These are phyloP conservation scores for Candida tetrigidarum DNA, from an alignment of 1,139 yeast genomes.

Conservation along the genomic window DNA sequence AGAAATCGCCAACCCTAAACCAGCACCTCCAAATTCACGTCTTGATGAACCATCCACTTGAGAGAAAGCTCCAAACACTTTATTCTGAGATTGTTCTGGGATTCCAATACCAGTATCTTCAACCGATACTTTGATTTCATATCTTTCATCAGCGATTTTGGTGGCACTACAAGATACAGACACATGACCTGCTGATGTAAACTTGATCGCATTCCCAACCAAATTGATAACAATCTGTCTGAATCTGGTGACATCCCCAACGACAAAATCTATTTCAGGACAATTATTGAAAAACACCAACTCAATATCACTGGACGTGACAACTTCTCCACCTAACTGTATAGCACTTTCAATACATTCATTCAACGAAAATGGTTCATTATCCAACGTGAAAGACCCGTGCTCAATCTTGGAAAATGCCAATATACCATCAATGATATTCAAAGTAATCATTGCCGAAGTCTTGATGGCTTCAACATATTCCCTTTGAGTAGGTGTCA, in stretches of 20 bases:
- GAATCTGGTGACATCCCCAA: slow-evolving; percentile 56
- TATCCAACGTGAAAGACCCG: slow-evolving; percentile 53
- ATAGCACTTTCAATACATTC: slow-evolving; percentile 58
- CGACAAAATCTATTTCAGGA: slow-evolving; percentile 44
- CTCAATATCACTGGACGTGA: slow-evolving; percentile 49
- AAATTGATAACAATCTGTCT: slow-evolving; percentile 59
- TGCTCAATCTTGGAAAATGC: slow-evolving; percentile 62
- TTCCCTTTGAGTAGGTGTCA: slow-evolving; percentile 52
- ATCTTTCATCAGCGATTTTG: slow-evolving; percentile 35
- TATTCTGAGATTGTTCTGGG: slow-evolving; percentile 48
- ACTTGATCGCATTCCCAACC: slow-evolving; percentile 62
- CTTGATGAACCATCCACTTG: slow-evolving; percentile 66
- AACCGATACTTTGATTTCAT: slow-evolving; percentile 47
- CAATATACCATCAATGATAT: slow-evolving; percentile 59
- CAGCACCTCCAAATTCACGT: slow-evolving; percentile 63
- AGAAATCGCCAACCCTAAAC: slow-evolving; percentile 62
- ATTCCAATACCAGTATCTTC: slow-evolving; percentile 69
- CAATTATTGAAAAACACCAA: slow-evolving; percentile 51
- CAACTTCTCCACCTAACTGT: slow-evolving; percentile 57
- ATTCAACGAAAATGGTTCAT: slow-evolving; percentile 51
- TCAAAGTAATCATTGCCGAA: slow-evolving; percentile 57
- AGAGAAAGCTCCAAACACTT: slow-evolving; percentile 61
- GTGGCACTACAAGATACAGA: slow-evolving; percentile 41
- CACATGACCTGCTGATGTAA: slow-evolving; percentile 53
- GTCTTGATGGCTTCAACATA: slow-evolving; percentile 58